phyloP scores from a whole-genome alignment of 345 rosid species.

The Sisymbrium altissimum region DNA sequence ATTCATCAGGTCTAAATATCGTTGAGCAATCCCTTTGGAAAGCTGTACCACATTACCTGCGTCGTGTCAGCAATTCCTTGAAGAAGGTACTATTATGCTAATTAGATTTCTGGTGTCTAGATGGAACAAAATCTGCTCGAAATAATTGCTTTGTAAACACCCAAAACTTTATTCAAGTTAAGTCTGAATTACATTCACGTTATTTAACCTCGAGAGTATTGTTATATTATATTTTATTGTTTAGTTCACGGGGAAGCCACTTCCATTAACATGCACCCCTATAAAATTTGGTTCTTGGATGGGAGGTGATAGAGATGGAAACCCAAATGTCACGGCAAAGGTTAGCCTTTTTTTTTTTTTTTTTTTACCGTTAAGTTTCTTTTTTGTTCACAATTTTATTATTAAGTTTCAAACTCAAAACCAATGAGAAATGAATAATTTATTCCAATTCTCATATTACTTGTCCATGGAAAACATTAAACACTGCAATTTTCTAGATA shows the following conservation, averaged over 20 bases:
- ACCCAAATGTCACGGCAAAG: slow-evolving; percentile 92
- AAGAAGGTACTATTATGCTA: slow-evolving; percentile 53
- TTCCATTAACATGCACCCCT: slow-evolving; percentile 88
- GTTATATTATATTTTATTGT: background rate
- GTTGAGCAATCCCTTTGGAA: slow-evolving; percentile 99
- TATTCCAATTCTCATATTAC: background rate
- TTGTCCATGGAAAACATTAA: background rate
- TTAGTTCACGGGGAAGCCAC: slow-evolving; percentile 79
- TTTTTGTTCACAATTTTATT: too few species aligned
- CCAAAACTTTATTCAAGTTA: background rate
- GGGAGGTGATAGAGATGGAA: slow-evolving; percentile 99
- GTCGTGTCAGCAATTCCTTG: slow-evolving; percentile 86
- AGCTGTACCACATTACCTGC: slow-evolving; percentile 86
- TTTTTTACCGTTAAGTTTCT: background rate
- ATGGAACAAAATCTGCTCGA: too few species aligned
- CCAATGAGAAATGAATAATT: background rate
- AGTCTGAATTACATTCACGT: background rate
- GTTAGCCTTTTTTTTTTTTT: slow-evolving; percentile 35
- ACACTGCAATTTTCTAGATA: background rate
- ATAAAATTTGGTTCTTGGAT: slow-evolving; percentile 96
- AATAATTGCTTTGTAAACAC: background rate
- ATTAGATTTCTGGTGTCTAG: background rate
- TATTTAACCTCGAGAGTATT: background rate
- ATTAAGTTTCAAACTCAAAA: background rate
- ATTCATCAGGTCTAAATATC: slow-evolving; percentile 69